These are phyloP conservation scores for Cucumis hystrix DNA, from an alignment of 306 rosid species.

Conservation along the genomic window DNA sequence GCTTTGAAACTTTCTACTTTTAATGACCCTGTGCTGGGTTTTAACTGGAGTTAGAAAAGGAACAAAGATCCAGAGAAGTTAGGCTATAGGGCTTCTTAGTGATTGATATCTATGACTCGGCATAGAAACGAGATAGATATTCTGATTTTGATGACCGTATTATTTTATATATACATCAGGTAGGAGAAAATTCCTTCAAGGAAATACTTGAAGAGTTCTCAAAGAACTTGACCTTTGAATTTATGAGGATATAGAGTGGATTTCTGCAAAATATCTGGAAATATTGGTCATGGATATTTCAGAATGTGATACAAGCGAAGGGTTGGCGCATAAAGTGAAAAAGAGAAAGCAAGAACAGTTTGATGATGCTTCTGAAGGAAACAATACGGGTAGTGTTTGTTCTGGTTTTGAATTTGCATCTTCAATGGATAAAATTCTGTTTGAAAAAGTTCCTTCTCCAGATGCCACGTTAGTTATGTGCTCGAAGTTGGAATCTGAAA, in stretches of 20 bases:
- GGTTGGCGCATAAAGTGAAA: slow-evolving; percentile 1
- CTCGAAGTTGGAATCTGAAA: slow-evolving; percentile 13
- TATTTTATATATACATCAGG: background rate
- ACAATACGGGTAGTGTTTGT: slow-evolving; percentile 5
- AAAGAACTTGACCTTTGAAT: background rate
- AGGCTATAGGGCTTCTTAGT: background rate
- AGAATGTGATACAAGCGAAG: background rate
- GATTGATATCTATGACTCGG: background rate
- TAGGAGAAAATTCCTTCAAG: background rate
- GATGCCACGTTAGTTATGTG: slow-evolving; percentile 11
- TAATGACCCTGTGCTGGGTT: background rate
- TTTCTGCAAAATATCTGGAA: background rate
- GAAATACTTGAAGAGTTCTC: background rate
- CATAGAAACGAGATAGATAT: background rate
- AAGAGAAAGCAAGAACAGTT: slow-evolving; percentile 1
- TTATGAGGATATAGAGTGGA: background rate
- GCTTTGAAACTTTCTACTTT: background rate
- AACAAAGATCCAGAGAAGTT: background rate
- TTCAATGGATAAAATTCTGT: slow-evolving; percentile 8
- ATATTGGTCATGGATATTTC: slow-evolving; percentile 4
- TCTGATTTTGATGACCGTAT: background rate
- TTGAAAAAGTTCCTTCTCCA: slow-evolving; percentile 10
- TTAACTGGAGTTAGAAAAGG: background rate
- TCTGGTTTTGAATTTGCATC: slow-evolving; percentile 13
- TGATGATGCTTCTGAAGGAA: slow-evolving; percentile 9